Evolutionary conservation across 2,329 filamentous ascomycete species (phyloP), one percentile per base, ranked within the genome.

Genomic region (Penicillium sp.): DNA sequence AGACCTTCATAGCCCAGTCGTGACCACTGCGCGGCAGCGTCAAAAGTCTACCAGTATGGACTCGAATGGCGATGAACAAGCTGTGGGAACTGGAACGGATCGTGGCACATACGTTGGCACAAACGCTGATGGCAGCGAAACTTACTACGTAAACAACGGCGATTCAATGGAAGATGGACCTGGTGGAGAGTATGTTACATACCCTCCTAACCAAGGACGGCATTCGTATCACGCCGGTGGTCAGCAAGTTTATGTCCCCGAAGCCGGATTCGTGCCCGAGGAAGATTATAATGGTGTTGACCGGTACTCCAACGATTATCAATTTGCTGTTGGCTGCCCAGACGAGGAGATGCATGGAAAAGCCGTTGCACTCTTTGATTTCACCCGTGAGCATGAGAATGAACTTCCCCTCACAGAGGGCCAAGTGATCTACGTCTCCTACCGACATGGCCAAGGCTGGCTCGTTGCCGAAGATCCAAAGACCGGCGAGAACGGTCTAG

Each of bases 261-360:
- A 72, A 7, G 56, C 64, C 21, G 70, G 65, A 19, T 63, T 70
- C 44, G 70, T 75, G 37, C 75, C 75, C 5, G 77, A 79, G 48
- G 75, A 75, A 34, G 74, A 75, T 16, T 82, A 81, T 55, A 86
- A 86, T 2, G 85, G 86, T 56, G 79, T 78, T 13, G 85, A 84
- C 57, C 85, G 92, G 66, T 96, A 92, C 74, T 95, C 91, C 42
- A 86, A 90, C 62, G 91, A 96, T 73, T 97, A 96, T 71, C 90
- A 95, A 66, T 96, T 97, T 72, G 95, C 91, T 16, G 96, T 96
- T 64, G 93, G 91, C 14, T 95, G 91, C 13, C 92, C 92, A 5
- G 94, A 97, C 71, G 93, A 97, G 75, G 92, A 97, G 73, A 97
- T 97, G 85, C 92, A 97, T 69, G 94, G 94, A 45, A 96, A 96